Conservation (phyloP, 257 asterid genomes). For the Forsythia suspensa region DNA sequence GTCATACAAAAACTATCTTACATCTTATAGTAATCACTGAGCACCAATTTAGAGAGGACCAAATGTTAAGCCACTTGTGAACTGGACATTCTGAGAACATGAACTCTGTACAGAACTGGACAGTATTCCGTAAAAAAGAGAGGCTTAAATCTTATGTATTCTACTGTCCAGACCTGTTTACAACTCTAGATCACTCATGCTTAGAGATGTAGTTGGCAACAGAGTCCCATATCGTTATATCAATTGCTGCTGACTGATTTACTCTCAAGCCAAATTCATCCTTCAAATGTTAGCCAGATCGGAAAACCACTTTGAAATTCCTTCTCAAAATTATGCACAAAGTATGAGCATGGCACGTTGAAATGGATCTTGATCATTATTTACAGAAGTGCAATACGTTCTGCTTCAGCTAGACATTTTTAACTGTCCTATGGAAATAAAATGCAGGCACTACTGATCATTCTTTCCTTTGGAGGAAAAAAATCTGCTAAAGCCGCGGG, state of each 20-base stretch:
- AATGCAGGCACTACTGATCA: constrained; percentile 32
- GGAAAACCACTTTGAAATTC: background rate
- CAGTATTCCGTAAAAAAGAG: background rate
- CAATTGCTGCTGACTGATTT: background rate
- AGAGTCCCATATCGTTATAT: background rate
- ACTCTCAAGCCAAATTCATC: background rate
- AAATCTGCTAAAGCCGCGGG: constrained; percentile 81
- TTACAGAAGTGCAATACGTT: constrained; percentile 29
- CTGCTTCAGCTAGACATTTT: constrained; percentile 24
- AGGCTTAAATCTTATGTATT: background rate
- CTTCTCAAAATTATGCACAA: constrained; percentile 13
- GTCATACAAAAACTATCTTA: background rate
- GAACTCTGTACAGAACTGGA: background rate
- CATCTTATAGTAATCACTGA: background rate
- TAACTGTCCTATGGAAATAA: constrained; percentile 15
- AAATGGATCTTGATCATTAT: constrained; percentile 28
- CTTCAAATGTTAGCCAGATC: background rate
- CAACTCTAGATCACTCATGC: background rate
- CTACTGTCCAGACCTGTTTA: background rate
- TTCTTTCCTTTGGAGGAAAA: constrained; percentile 68
- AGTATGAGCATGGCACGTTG: constrained; percentile 2
- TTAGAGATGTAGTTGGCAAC: background rate
- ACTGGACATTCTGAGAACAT: background rate
- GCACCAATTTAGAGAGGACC: background rate
- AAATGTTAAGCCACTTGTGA: background rate